Base-by-base conservation (phyloP, 768 basidiomycete genomes). In the Mrakia gelida region DNA sequence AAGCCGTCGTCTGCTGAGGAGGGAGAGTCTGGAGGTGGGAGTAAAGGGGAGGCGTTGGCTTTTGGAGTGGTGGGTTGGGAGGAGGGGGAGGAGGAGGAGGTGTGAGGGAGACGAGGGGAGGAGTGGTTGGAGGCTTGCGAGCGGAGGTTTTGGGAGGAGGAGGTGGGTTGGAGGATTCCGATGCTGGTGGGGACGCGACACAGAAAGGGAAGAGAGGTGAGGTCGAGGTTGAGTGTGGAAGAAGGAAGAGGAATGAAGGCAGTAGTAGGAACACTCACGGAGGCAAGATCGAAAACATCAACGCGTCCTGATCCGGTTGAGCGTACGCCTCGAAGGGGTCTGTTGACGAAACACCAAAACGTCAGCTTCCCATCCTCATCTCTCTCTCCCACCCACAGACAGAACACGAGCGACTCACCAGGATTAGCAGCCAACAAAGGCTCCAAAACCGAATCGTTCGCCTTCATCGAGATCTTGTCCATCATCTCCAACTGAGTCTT, bases 261-360 rank as follows among this genome's bases (percentile, higher is more conserved):
- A 38, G 63, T 1, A n/a, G 63, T 11, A 16, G 7, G 63, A 26
- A 11, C 3, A 32, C 63, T 62, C 16, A 49, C 45, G 95, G 95
- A 8, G 93, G 90, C 2, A 98, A 88, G 79, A 97, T 95, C 82
- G 90, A 93, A 85, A 96, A 96, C 80, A 97, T 95, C 82, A 94
- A 91, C 81, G 94, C 91, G 83, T 95, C 92, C 61, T 92, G 87
- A 81, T 91, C 92, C 3, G 92, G 91, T 30, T 92, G 92, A 6
- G 93, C 93, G 81, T 96, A 96, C 0, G 93, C 89, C 80, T 96
- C 94, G 80, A 96, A 96, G 45, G 95, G 93, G 83, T 97, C 95
- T 28, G 41, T 6, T 38, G 7, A 23, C 4, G 7, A 21, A 15
- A 30, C 28, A 15, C 2, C 11, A 9, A 16, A 32, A 15, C 18